Base-by-base conservation (phyloP, 176 grass and related monocot genomes). In the Olyra latifolia region DNA sequence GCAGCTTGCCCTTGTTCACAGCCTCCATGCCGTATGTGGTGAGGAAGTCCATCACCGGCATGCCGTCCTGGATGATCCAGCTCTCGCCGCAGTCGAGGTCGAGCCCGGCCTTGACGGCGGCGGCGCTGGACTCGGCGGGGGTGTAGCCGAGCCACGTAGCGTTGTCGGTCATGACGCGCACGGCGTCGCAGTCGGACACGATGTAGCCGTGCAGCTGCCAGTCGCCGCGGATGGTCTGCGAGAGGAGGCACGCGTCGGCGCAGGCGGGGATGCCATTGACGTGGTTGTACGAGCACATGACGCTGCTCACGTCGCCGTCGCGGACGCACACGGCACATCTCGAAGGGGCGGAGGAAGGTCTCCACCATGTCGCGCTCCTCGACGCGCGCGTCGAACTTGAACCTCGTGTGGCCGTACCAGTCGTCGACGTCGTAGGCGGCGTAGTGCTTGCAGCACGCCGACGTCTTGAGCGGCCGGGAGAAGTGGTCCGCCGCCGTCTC, bases 391-490 rank as follows among this genome's bases (percentile, higher is more conserved):
- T 91, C 71, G 84, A 84, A 91, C 39, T 74, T 65, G 85, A 59
- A 91, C 0, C 89, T 76, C 12, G 66, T 69, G 40, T 81, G 16
- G 24, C 72, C 72, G 49, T 66, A 41, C 89, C 85, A 87, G 66
- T 77, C 61, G 47, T 91, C 89, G 0, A 91, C 5, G 39, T 91
- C 89, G 38, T 91, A 91, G 42, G 89, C 89, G 14, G 85, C 82
- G 81, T 84, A 91, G 61, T 91, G 89, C 81, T 87, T 91, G 85
- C 89, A 91, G 70, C 89, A 91, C 3, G 85, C 62, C 10, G 89
- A 83, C 15, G 79, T 86, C 71, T 91, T 91, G 56, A 91, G 71
- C 56, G 75, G 83, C 23, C 83, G 55, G 15, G 75, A 54, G 29
- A 5, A 16, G 2, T 59, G 81, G 60, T 75, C 72, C 49, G 7